Percentiles rank a stretch among this genome's conserved stretches.
phyloP scores from a whole-genome alignment of 352 stramenopile genomes.

The Phytophthora cajani region DNA sequence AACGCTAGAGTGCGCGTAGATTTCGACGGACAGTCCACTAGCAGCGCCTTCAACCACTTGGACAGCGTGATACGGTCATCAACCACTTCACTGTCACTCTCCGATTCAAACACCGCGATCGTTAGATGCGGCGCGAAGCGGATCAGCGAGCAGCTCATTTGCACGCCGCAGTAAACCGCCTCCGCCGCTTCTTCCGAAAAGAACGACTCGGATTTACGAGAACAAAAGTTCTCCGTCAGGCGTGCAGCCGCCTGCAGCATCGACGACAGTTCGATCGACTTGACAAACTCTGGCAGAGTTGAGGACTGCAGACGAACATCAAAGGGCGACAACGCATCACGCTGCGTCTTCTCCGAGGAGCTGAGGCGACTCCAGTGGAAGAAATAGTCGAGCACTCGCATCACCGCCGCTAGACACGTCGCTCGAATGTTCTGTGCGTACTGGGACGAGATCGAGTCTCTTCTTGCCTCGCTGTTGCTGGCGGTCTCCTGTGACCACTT shows the following conservation, averaged over 20 bases:
- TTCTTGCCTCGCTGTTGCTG: too few species aligned
- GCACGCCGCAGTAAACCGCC: slow-evolving; percentile 23
- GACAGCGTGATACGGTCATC: slow-evolving; percentile 2
- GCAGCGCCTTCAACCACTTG: slow-evolving; percentile 32
- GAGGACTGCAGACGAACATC: slow-evolving; percentile 37
- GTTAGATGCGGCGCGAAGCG: slow-evolving; percentile 22
- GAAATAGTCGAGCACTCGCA: slow-evolving; percentile 55
- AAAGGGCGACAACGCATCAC: slow-evolving; percentile 26
- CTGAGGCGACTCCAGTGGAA: slow-evolving; percentile 32
- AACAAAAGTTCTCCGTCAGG: slow-evolving; percentile 18
- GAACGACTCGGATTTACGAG: background rate
- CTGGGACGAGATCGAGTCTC: slow-evolving; percentile 16
- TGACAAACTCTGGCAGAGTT: slow-evolving; percentile 45
- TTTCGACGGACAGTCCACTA: slow-evolving; percentile 36
- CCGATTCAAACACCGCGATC: slow-evolving; percentile 12
- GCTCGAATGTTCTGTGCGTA: slow-evolving; percentile 48
- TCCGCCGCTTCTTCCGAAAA: slow-evolving; percentile 41
- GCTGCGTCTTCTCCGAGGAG: background rate
- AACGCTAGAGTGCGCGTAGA: slow-evolving; percentile 27
- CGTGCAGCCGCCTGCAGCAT: slow-evolving; percentile 24
- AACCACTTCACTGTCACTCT: background rate
- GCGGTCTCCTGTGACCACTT: slow-evolving; percentile 23
- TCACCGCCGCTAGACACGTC: slow-evolving; percentile 62
- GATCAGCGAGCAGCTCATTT: slow-evolving; percentile 38
- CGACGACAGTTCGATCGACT: slow-evolving; percentile 29